Percentiles rank a stretch among this genome's conserved stretches.
phyloP scores from a whole-genome alignment of 1,284 basidiomycete species.

The Cryptococcus sp. region DNA sequence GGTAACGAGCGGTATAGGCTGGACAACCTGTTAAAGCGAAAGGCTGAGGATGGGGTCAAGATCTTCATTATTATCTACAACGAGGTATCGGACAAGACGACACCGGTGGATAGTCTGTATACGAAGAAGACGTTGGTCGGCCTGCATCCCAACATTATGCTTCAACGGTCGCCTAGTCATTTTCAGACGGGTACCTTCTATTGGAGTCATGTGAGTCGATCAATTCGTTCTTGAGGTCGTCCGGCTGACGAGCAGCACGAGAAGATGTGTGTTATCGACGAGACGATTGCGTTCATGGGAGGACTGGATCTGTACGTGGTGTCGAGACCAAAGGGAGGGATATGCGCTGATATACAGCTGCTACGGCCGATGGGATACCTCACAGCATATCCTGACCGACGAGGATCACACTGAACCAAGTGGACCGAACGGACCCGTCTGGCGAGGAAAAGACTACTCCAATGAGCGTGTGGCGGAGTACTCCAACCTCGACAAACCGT shows the following conservation, averaged over 20 bases:
- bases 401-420: slow-evolving; percentile 58
- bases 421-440: slow-evolving; percentile 64
- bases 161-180: slow-evolving; percentile 95
- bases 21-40: slow-evolving; percentile 80
- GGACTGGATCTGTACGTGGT: slow-evolving; percentile 78
- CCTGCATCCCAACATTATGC: slow-evolving; percentile 88
- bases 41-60: slow-evolving; percentile 93
- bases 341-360: slow-evolving; percentile 36
- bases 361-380: slow-evolving; percentile 93
- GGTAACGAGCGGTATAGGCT: slow-evolving; percentile 80
- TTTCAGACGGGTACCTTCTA: slow-evolving; percentile 97
- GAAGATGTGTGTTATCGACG: slow-evolving; percentile 96
- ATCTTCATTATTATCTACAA: slow-evolving; percentile 95
- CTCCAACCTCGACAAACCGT: slow-evolving; percentile 78
- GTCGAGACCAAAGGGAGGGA: not conserved
- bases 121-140: slow-evolving; percentile 80
- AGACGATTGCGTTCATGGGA: slow-evolving; percentile 96
- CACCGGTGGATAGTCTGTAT: slow-evolving; percentile 86
- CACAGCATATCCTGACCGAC: slow-evolving; percentile 85
- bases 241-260: slow-evolving; percentile 64
- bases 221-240: no score
- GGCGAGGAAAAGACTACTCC: slow-evolving; percentile 69
- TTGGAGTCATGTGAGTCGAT: slow-evolving; percentile 81
- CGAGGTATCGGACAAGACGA: slow-evolving; percentile 96
- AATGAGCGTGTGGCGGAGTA: slow-evolving; percentile 89